A percentile compares a stretch with the other conserved stretches of the same genome.
These are phyloP conservation scores for Cordyceps tenuipes DNA, from an alignment of 2,329 filamentous ascomycete species.

Conservation along the genomic window DNA sequence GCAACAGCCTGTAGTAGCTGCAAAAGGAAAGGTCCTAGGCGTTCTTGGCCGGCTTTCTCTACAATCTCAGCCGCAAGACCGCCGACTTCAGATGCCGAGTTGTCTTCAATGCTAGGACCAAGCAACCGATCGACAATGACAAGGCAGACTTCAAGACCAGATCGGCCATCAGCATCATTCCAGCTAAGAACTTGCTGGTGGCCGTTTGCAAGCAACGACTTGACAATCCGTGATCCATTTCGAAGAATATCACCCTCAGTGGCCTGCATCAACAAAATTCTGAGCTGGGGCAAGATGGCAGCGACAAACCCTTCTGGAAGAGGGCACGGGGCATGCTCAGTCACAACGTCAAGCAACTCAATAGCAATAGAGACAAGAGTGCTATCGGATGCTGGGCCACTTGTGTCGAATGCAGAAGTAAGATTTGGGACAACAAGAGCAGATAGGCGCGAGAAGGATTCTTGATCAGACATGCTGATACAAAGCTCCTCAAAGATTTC, in stretches of 20 bases:
- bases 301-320: constrained; percentile 80
- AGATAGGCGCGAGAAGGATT: constrained; percentile 71
- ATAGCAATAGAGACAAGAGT: constrained; percentile 78
- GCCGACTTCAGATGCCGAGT: constrained; percentile 91
- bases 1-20: constrained; percentile 87
- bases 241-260: constrained; percentile 83
- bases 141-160: constrained; percentile 79
- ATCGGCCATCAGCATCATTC: constrained; percentile 71
- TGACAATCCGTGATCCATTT: constrained; percentile 75
- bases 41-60: constrained; percentile 86
- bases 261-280: constrained; percentile 70
- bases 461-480: constrained; percentile 53
- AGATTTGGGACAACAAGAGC: constrained; percentile 80
- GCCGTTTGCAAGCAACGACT: constrained; percentile 84
- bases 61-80: constrained; percentile 90
- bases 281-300: constrained; percentile 79
- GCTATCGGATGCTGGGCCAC: constrained; percentile 75
- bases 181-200: constrained; percentile 83
- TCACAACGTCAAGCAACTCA: constrained; percentile 72
- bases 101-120: constrained; percentile 76
- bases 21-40: constrained; percentile 80
- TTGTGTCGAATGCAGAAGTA: constrained; percentile 82
- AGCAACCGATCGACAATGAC: constrained; percentile 89
- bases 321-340: constrained; percentile 75
- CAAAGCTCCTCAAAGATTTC: constrained; percentile 91